A percentile compares a stretch with the other conserved stretches of the same genome.
Conservation (phyloP, 2,329 filamentous ascomycete genomes). For the Calonectria henricotiae region DNA sequence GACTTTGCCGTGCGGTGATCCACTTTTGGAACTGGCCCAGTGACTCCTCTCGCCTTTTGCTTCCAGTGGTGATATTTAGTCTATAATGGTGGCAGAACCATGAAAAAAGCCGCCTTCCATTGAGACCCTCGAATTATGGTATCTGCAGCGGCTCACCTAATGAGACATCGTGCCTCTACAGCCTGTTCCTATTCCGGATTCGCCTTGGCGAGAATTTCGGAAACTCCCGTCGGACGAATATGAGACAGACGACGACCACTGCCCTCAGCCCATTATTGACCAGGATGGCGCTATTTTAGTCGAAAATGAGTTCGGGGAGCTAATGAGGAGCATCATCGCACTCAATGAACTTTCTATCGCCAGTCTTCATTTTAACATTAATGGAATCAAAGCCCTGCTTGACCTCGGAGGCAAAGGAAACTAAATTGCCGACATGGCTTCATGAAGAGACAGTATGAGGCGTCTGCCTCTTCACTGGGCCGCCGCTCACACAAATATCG, state of each 20-base stretch:
- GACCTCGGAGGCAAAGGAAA: neutral
- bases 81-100: neutral
- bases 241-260: neutral
- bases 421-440: neutral
- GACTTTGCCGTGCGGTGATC: neutral
- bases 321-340: neutral
- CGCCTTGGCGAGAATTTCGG: neutral
- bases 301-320: conserved; percentile 1
- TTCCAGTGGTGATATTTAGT: neutral
- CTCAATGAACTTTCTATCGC: conserved; percentile 10
- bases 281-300: conserved; percentile 1
- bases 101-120: neutral
- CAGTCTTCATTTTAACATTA: neutral
- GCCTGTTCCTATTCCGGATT: neutral
- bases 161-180: neutral
- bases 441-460: neutral
- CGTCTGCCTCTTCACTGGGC: conserved; percentile 19
- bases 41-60: no score
- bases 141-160: neutral
- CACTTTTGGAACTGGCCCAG: neutral
- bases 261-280: neutral
- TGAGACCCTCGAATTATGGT: no score
- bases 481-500: neutral
- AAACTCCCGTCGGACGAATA: neutral
- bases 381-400: neutral